Evolutionary conservation across 2,329 filamentous ascomycete genomes (phyloP).

Genomic region (Hypomyces rosellus): DNA sequence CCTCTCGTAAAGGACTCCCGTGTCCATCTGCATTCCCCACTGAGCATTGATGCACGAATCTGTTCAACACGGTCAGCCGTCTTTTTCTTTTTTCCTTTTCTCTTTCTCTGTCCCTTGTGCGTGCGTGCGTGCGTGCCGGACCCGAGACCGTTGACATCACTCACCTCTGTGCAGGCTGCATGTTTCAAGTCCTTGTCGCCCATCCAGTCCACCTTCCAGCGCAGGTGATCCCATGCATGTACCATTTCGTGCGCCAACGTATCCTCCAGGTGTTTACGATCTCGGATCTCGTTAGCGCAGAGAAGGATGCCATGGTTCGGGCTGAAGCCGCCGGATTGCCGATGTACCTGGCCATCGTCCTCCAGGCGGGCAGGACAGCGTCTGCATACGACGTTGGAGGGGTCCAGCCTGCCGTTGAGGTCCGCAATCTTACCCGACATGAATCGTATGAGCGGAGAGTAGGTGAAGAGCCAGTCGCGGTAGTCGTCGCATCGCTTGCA

Average conservation of each 20-base stretch:
- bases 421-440: slow-evolving; percentile 73
- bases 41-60: slow-evolving; percentile 90
- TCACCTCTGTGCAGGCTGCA: slow-evolving; percentile 87
- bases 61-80: slow-evolving; percentile 25
- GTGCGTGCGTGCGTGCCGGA: too few species aligned
- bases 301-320: slow-evolving; percentile 81
- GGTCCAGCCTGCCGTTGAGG: slow-evolving; percentile 70
- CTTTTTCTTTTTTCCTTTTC: neutral
- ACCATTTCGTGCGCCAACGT: slow-evolving; percentile 97
- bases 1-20: slow-evolving; percentile 78
- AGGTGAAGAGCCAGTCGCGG: slow-evolving; percentile 75
- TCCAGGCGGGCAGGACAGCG: slow-evolving; percentile 61
- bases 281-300: slow-evolving; percentile 84
- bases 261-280: slow-evolving; percentile 80
- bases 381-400: slow-evolving; percentile 71
- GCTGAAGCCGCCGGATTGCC: slow-evolving; percentile 74
- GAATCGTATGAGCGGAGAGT: slow-evolving; percentile 83
- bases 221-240: slow-evolving; percentile 87
- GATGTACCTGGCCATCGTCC: slow-evolving; percentile 54
- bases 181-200: slow-evolving; percentile 69
- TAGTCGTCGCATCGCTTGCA: slow-evolving; percentile 74
- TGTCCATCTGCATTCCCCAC: slow-evolving; percentile 87
- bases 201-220: slow-evolving; percentile 84
- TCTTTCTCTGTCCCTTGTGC: neutral
- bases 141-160: slow-evolving; percentile 5